Conservation (phyloP, 257 asterid species). For the Phtheirospermum japonicum region DNA sequence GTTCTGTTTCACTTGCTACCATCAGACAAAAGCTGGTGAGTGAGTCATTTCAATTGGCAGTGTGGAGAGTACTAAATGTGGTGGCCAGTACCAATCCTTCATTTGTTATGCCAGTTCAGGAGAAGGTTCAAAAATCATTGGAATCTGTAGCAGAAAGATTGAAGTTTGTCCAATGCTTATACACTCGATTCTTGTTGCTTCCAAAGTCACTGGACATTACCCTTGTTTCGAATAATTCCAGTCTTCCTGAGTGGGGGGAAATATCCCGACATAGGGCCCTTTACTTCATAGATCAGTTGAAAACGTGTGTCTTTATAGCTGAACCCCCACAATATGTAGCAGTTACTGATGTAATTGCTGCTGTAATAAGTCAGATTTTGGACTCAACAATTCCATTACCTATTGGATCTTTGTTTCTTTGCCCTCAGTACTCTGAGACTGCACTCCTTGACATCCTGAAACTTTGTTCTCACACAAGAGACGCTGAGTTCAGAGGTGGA, state of each 20-base stretch:
- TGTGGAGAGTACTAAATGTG: slow-evolving; percentile 50
- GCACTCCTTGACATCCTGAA: slow-evolving; percentile 61
- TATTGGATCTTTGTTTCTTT: slow-evolving; percentile 67
- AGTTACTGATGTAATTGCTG: slow-evolving; percentile 63
- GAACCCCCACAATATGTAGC: slow-evolving; percentile 77
- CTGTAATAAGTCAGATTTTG: slow-evolving; percentile 66
- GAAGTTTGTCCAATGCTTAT: slow-evolving; percentile 61
- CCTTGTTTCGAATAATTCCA: slow-evolving; percentile 43
- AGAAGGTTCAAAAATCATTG: slow-evolving; percentile 48
- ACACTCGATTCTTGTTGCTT: slow-evolving; percentile 70
- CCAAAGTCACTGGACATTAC: slow-evolving; percentile 71
- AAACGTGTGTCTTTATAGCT: slow-evolving; percentile 59
- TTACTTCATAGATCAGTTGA: slow-evolving; percentile 60
- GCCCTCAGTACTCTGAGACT: slow-evolving; percentile 68
- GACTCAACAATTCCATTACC: slow-evolving; percentile 75
- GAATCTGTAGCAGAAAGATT: slow-evolving; percentile 60
- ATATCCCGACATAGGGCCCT: slow-evolving; percentile 57
- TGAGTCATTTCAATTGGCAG: slow-evolving; percentile 76
- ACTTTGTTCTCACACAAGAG: slow-evolving; percentile 55
- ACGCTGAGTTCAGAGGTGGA: slow-evolving; percentile 34
- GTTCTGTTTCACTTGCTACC: slow-evolving; percentile 54
- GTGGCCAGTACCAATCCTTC: slow-evolving; percentile 40
- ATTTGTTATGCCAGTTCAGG: slow-evolving; percentile 43
- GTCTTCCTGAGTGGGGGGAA: slow-evolving; percentile 81
- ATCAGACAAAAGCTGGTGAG: slow-evolving; percentile 55